Base-by-base conservation (phyloP, 2,329 filamentous ascomycete genomes). In the Cercospora sp. region DNA sequence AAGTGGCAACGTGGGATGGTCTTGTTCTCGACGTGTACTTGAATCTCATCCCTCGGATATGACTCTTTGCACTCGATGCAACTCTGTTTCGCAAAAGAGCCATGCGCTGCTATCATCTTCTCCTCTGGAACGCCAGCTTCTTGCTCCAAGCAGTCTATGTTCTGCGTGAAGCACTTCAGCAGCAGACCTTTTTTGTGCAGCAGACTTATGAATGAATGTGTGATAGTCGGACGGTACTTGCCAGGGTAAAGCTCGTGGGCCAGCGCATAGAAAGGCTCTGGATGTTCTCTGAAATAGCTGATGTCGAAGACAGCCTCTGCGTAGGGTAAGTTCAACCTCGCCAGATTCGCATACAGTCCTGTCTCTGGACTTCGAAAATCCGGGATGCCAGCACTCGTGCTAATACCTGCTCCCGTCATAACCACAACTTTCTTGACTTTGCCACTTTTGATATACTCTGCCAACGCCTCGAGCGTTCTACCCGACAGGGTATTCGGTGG, bases 281-380 rank as follows among this genome's bases (percentile, higher is more conserved):
- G 95, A 72, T 96, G 91, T 53, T 89, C 77, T 69, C 90, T 87
- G 82, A 99, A 99, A 83, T 92, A 99, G 67, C 84, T 84, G 71
- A 99, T 94, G 76, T 97, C 93, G 80, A 99, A 98, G 55, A 98
- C 93, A 36, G 93, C 94, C 81, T 98, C 93, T 23, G 94, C 90
- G 75, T 94, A 90, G 0, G 94, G 94, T 0, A 99, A 86, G 68
- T 96, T 89, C 33, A 98, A 86, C 63, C 91, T 87, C 23, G 91
- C 91, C 31, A 99, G 89, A 76, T 98, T 98, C 75, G 92, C 90
- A 79, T 99, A 99, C 10, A 99, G 87, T 3, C 95, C 95, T 0
- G 94, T 98, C 67, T 93, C 91, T 70, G 94, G 94, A 1, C 93
- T 96, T 71, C 95, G 87, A 79, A 98, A 99, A 81, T 99, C 95